Conservation (phyloP, 768 basidiomycete species). For the Glaciozyma antarctica region DNA sequence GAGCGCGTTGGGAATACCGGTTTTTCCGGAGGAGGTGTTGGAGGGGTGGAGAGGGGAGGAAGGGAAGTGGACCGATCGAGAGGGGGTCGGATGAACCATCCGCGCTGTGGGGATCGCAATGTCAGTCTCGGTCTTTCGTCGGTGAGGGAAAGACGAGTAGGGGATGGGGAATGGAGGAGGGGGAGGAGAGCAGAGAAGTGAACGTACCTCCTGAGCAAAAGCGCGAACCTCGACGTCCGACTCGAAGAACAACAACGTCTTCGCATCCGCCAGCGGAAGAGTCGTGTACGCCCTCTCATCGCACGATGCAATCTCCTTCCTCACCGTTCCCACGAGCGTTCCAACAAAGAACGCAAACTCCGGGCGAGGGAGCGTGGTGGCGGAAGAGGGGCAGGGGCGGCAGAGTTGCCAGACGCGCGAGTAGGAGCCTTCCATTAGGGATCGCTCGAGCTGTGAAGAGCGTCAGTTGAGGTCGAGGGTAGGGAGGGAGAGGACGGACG, state of each 20-base stretch:
- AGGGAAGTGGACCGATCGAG: conserved; percentile 64
- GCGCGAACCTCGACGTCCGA: conserved; percentile 64
- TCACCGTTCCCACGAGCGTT: conserved; percentile 84
- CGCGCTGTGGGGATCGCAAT: conserved; percentile 20
- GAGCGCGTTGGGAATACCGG: conserved; percentile 1
- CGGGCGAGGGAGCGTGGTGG: conserved; percentile 37
- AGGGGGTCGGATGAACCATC: conserved; percentile 54
- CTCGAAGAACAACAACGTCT: conserved; percentile 82
- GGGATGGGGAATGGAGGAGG: neutral
- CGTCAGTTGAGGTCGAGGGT: neutral
- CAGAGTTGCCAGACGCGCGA: conserved; percentile 95
- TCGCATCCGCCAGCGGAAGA: conserved; percentile 79
- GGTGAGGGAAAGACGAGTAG: neutral
- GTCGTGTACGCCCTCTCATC: conserved; percentile 90
- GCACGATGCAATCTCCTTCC: conserved; percentile 94
- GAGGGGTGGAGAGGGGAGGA: conserved; percentile 36
- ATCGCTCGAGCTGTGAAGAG: conserved; percentile 67
- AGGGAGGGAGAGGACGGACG: neutral
- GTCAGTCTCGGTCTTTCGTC: neutral
- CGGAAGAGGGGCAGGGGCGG: neutral
- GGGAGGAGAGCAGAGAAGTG: too few relatives aligned
- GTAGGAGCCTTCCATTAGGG: conserved; percentile 98
- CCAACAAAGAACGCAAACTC: conserved; percentile 94
- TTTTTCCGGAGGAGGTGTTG: neutral
- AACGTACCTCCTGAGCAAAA: conserved; percentile 68